These are phyloP conservation scores for Thalia dealbata DNA, from an alignment of 176 grass and related monocot genomes.

Conservation along the genomic window DNA sequence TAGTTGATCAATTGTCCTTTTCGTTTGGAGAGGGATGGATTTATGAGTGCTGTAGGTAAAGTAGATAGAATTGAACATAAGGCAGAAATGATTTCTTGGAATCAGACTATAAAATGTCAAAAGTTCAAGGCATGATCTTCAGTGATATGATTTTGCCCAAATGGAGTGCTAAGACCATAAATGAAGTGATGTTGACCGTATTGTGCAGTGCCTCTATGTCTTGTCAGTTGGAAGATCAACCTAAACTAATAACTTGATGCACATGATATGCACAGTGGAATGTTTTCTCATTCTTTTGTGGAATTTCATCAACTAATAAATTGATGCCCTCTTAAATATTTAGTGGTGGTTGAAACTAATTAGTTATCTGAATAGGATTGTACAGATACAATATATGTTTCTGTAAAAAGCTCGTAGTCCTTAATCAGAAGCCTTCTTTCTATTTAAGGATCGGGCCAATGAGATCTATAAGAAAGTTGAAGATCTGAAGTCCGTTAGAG, in stretches of 20 bases:
- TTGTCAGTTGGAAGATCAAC: too few species aligned
- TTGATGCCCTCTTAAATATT: background rate
- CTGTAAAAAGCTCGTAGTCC: background rate
- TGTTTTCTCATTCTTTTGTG: background rate
- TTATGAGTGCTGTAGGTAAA: background rate
- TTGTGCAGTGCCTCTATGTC: too few species aligned
- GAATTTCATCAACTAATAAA: background rate
- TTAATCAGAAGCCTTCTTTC: background rate
- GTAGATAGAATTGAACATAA: background rate
- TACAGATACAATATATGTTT: background rate
- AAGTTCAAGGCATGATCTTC: too few species aligned
- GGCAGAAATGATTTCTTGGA: background rate
- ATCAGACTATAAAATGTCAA: too few species aligned
- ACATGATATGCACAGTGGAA: background rate
- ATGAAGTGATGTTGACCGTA: too few species aligned
- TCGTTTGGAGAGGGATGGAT: background rate
- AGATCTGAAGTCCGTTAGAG: conserved; percentile 15
- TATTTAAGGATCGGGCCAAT: conserved; percentile 15
- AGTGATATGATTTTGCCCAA: too few species aligned
- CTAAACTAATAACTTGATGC: background rate
- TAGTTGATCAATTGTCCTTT: background rate
- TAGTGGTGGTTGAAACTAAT: background rate
- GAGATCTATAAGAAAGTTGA: conserved; percentile 19
- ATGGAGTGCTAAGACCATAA: too few species aligned
- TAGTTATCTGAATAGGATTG: background rate